These are phyloP conservation scores for Pleurotus giganteus DNA, from an alignment of 768 basidiomycete species.

Conservation along the genomic window DNA sequence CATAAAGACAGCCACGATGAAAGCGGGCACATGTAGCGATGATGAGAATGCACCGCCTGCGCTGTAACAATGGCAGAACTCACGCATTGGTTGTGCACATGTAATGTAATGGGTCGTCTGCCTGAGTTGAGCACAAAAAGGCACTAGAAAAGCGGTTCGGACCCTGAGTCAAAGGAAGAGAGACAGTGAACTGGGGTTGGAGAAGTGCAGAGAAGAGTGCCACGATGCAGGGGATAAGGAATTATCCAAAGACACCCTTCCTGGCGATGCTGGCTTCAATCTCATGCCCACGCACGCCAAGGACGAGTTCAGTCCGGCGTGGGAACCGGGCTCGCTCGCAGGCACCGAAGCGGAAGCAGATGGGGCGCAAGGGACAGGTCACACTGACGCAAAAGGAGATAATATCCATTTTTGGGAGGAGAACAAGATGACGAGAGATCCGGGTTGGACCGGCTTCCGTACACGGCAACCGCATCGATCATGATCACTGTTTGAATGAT, in stretches of 20 bases:
- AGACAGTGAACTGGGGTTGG: neutral
- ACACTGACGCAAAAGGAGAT: neutral
- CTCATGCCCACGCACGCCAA: neutral
- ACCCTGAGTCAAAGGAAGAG: no score
- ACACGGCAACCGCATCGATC: constrained; percentile 25
- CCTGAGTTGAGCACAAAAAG: no score
- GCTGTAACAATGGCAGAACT: no score
- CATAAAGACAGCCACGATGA: no score
- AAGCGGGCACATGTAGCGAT: no score
- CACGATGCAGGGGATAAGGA: constrained; percentile 3
- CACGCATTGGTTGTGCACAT: no score
- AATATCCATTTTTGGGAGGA: neutral
- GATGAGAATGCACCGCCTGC: no score
- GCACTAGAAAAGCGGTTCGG: neutral
- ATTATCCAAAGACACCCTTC: no score
- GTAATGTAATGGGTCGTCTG: no score
- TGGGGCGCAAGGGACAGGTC: neutral
- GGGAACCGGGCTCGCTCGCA: neutral
- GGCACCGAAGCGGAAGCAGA: constrained; percentile 3
- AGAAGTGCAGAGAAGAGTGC: neutral
- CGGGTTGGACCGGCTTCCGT: neutral
- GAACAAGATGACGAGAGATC: constrained; percentile 1
- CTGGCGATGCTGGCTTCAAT: no score
- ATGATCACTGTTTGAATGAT: constrained; percentile 26
- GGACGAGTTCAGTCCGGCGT: neutral